These are phyloP conservation scores for Trichoderma gamsii DNA, from an alignment of 495 filamentous ascomycete species.

Conservation along the genomic window DNA sequence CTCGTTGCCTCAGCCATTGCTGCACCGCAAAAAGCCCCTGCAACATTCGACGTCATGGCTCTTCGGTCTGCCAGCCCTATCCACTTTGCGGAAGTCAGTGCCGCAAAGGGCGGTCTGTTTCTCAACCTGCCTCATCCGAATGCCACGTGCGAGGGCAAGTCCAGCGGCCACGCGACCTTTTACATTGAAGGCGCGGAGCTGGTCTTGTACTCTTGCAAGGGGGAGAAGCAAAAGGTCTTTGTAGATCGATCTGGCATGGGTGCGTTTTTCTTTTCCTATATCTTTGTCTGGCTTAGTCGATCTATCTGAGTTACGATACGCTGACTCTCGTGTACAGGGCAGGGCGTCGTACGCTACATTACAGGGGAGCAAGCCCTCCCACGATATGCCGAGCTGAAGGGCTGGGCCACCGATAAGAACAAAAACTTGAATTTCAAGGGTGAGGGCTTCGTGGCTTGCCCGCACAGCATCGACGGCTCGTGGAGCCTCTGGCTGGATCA, in stretches of 20 bases:
- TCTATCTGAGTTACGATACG: background rate
- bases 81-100: constrained; percentile 38
- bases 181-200: constrained; percentile 42
- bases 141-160: constrained; percentile 39
- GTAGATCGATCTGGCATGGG: constrained; percentile 50
- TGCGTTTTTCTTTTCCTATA: background rate
- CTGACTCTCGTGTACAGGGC: constrained; percentile 25
- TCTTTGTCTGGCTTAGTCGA: background rate
- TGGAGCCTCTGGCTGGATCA: constrained; percentile 45
- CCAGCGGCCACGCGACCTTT: constrained; percentile 41
- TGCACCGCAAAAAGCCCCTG: constrained; percentile 21
- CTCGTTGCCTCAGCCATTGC: constrained; percentile 43
- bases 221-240: constrained; percentile 41
- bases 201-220: constrained; percentile 37
- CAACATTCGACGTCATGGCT: constrained; percentile 40
- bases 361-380: constrained; percentile 34
- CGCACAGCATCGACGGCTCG: constrained; percentile 37
- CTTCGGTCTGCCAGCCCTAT: constrained; percentile 42
- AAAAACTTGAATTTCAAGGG: constrained; percentile 41
- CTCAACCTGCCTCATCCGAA: constrained; percentile 36
- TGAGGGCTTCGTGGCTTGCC: constrained; percentile 43
- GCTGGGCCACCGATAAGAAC: constrained; percentile 37
- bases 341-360: constrained; percentile 47
- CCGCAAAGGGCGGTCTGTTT: constrained; percentile 39
- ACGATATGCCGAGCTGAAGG: constrained; percentile 36